phyloP scores from a whole-genome alignment of 2,329 filamentous ascomycete species.

The Teratosphaeria gauchensis region DNA sequence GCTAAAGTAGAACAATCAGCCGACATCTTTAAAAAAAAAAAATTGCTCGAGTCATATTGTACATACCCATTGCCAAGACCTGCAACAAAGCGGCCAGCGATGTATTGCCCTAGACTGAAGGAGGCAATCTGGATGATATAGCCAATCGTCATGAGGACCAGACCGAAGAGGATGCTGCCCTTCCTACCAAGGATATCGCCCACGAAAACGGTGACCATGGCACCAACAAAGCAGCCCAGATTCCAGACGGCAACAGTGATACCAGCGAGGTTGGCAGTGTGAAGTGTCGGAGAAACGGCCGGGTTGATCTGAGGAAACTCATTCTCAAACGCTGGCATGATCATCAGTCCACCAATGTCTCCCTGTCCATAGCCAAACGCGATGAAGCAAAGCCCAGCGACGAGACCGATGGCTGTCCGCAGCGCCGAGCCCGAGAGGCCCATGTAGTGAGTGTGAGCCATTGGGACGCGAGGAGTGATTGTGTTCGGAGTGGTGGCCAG shows the following conservation, averaged over 20 bases:
- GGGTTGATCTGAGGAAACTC: constrained; percentile 34
- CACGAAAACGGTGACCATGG: constrained; percentile 34
- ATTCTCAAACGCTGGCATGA: constrained; percentile 51
- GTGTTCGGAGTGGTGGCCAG: background rate
- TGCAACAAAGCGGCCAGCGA: constrained; percentile 43
- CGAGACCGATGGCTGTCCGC: constrained; percentile 11
- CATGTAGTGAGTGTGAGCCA: constrained; percentile 10
- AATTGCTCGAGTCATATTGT: background rate
- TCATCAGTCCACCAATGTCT: constrained; percentile 46
- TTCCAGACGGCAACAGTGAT: constrained; percentile 31
- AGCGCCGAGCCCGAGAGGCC: constrained; percentile 11
- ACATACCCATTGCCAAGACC: constrained; percentile 31
- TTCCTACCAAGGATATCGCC: constrained; percentile 50
- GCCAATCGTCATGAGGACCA: constrained; percentile 48
- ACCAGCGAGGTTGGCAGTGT: constrained; percentile 30
- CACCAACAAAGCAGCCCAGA: constrained; percentile 37
- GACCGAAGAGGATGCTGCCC: constrained; percentile 49
- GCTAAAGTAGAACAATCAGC: background rate
- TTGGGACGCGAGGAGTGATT: background rate
- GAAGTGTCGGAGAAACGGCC: constrained; percentile 23
- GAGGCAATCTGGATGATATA: constrained; percentile 49
- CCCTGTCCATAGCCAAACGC: constrained; percentile 8
- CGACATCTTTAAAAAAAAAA: background rate
- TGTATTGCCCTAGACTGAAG: constrained; percentile 35
- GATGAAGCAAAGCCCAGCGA: constrained; percentile 13